These are phyloP conservation scores for Umbellularia californica DNA, from an alignment of 164 flowering plant species.

Conservation along the genomic window DNA sequence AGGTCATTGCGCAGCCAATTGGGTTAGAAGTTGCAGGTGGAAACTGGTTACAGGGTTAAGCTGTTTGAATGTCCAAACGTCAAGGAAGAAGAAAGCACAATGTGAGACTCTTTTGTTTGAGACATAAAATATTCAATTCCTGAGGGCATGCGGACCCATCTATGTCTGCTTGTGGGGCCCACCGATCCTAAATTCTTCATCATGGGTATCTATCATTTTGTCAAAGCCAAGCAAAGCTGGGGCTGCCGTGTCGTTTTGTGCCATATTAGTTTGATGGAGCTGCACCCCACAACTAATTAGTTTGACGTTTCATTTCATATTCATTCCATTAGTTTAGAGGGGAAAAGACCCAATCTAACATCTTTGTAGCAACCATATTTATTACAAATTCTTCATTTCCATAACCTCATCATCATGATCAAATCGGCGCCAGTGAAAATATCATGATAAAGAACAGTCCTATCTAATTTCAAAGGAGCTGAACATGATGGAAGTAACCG, in stretches of 20 bases:
- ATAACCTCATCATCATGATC: neutral
- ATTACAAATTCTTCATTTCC: neutral
- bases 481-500: neutral
- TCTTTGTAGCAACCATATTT: neutral
- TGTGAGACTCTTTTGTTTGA: neutral
- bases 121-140: neutral
- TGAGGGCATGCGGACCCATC: neutral
- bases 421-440: no score
- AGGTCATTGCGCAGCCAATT: neutral
- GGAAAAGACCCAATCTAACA: neutral
- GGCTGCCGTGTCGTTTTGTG: neutral
- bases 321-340: neutral
- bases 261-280: neutral
- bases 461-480: neutral
- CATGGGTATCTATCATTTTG: no score
- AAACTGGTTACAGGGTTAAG: neutral
- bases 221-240: no score
- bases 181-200: no score
- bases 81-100: neutral
- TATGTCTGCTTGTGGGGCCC: neutral
- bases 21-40: neutral
- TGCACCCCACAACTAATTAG: neutral
- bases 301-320: neutral
- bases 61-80: neutral
- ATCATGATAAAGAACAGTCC: no score